A percentile compares a stretch with the other conserved stretches of the same genome.
Conservation (phyloP, 1,284 basidiomycete species). For the Inonotus hispidus region DNA sequence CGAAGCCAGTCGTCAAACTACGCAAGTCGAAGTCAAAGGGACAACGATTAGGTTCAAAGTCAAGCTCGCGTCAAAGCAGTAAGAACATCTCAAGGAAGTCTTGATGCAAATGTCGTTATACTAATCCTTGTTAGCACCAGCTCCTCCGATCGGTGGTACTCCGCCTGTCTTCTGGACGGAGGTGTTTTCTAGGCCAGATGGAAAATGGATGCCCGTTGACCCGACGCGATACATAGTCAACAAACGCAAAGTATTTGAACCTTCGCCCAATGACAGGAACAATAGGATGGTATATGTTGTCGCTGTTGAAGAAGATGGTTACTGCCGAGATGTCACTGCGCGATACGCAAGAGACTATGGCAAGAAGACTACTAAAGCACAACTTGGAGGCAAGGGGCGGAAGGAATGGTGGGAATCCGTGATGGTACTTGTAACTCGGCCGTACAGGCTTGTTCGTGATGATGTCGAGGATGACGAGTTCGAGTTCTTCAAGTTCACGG, state of each 20-base stretch:
- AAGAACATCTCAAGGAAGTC: background rate
- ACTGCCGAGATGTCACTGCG: constrained; percentile 68
- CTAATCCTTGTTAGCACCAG: constrained; percentile 20
- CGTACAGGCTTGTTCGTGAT: constrained; percentile 85
- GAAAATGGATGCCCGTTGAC: constrained; percentile 91
- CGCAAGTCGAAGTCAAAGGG: constrained; percentile 49
- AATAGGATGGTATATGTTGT: constrained; percentile 94
- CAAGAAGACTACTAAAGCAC: constrained; percentile 77
- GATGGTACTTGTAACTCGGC: constrained; percentile 56
- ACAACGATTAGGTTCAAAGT: constrained; percentile 27
- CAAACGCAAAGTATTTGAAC: constrained; percentile 82
- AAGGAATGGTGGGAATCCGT: constrained; percentile 85
- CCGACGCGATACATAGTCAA: constrained; percentile 79
- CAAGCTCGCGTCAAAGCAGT: constrained; percentile 6
- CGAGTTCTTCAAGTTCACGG: constrained; percentile 68
- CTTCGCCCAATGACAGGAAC: constrained; percentile 47
- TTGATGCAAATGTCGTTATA: background rate
- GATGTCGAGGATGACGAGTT: constrained; percentile 94
- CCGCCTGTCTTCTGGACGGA: constrained; percentile 98
- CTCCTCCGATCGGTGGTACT: constrained; percentile 32
- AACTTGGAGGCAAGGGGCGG: constrained; percentile 67
- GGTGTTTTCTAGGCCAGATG: constrained; percentile 90
- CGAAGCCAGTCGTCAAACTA: constrained; percentile 46
- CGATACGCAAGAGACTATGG: constrained; percentile 80
- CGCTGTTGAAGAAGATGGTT: constrained; percentile 89